phyloP scores from a whole-genome alignment of 2,329 filamentous ascomycete genomes.

The Hirsutella rhossiliensis region DNA sequence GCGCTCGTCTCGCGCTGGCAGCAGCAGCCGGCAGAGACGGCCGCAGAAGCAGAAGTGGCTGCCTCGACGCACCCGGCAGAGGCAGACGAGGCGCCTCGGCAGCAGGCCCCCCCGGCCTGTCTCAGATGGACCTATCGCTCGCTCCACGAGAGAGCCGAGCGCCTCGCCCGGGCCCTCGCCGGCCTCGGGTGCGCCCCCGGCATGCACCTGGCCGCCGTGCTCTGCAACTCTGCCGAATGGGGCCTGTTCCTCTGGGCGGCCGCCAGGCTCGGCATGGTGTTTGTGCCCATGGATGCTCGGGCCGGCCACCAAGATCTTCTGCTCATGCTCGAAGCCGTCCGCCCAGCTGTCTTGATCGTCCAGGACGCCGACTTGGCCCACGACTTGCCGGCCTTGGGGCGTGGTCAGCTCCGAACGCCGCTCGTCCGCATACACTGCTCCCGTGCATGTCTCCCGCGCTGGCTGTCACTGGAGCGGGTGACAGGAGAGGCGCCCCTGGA shows the following conservation, averaged over 20 bases:
- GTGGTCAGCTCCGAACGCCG: background rate
- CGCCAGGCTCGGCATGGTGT: conserved; percentile 19
- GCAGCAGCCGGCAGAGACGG: conserved; percentile 2
- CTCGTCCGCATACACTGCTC: conserved; percentile 14
- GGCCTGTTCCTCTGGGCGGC: conserved; percentile 23
- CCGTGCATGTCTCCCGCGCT: conserved; percentile 6
- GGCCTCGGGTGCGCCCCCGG: conserved; percentile 12
- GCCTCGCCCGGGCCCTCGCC: conserved; percentile 12
- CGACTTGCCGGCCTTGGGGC: background rate
- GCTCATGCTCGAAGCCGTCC: conserved; percentile 10
- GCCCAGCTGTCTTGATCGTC: conserved; percentile 18
- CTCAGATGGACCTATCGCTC: conserved; percentile 19
- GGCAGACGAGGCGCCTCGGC: background rate
- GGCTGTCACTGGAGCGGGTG: conserved; percentile 4
- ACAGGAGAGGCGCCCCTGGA: background rate
- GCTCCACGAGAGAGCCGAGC: conserved; percentile 12
- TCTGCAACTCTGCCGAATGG: conserved; percentile 27
- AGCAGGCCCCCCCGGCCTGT: conserved; percentile 4
- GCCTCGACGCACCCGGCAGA: no score
- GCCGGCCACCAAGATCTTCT: conserved; percentile 9
- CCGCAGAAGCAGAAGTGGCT: background rate
- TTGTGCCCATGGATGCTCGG: conserved; percentile 22
- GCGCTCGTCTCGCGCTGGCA: conserved; percentile 25
- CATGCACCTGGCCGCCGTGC: conserved; percentile 17
- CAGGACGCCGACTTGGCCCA: conserved; percentile 14